Evolutionary conservation across 2,329 filamentous ascomycete species (phyloP).

Genomic region (Aspergillus latus): DNA sequence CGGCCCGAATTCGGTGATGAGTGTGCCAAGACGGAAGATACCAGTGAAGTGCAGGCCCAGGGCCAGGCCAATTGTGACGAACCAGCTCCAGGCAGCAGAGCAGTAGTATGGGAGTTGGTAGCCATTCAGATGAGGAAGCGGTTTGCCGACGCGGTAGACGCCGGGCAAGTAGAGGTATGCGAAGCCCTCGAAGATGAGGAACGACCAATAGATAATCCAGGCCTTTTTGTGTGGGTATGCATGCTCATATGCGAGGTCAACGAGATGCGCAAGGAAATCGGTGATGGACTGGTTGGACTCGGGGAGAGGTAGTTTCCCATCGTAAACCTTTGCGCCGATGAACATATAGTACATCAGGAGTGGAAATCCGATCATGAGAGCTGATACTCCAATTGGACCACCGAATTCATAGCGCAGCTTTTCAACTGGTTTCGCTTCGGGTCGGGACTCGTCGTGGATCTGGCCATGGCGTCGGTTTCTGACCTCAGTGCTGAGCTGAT

Average conservation of each 20-base stretch:
- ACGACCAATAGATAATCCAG: slow-evolving; percentile 93
- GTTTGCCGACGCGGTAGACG: slow-evolving; percentile 82
- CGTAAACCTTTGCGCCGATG: slow-evolving; percentile 88
- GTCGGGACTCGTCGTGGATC: background rate
- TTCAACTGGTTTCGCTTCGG: background rate
- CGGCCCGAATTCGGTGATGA: slow-evolving; percentile 92
- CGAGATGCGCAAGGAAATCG: slow-evolving; percentile 71
- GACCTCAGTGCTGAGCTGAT: background rate
- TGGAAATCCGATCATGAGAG: slow-evolving; percentile 89
- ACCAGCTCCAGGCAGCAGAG: slow-evolving; percentile 82
- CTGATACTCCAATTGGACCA: slow-evolving; percentile 70
- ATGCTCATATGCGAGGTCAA: slow-evolving; percentile 70
- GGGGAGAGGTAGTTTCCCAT: slow-evolving; percentile 73
- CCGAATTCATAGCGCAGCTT: slow-evolving; percentile 68
- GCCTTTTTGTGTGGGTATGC: slow-evolving; percentile 79
- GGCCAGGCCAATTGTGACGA: slow-evolving; percentile 72
- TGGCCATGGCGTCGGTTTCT: background rate
- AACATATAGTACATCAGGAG: slow-evolving; percentile 98
- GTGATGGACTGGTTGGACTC: slow-evolving; percentile 61
- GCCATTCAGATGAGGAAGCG: slow-evolving; percentile 74
- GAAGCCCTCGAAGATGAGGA: slow-evolving; percentile 77
- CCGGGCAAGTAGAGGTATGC: slow-evolving; percentile 86
- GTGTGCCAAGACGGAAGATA: slow-evolving; percentile 80
- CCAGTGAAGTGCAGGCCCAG: slow-evolving; percentile 73
- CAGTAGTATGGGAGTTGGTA: slow-evolving; percentile 91